Conservation (phyloP, 2,329 filamentous ascomycete species). For the Colletotrichum plurivorum region DNA sequence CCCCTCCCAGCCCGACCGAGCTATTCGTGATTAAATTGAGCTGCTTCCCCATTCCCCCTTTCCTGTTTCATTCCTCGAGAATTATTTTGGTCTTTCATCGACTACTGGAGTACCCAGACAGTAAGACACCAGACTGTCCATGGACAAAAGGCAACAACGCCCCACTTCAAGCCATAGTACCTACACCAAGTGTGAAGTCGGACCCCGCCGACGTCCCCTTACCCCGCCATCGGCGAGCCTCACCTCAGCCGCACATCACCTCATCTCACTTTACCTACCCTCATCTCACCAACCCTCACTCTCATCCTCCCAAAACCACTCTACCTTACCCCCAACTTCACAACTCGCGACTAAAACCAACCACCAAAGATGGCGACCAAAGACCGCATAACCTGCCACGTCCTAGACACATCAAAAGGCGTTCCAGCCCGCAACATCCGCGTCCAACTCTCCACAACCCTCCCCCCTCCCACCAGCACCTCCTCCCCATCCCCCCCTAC, state of each 20-base stretch:
- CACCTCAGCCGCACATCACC: conserved; percentile 11
- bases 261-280: not conserved
- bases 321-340: not conserved
- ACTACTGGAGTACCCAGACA: too few species aligned
- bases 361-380: conserved; percentile 49
- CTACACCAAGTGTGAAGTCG: too few species aligned
- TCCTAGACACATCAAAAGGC: conserved; percentile 85
- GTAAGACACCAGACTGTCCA: not conserved
- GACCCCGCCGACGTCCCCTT: not conserved
- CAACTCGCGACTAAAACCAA: not conserved
- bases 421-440: conserved; percentile 76
- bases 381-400: conserved; percentile 86
- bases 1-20: not conserved
- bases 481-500: conserved; percentile 43
- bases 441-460: conserved; percentile 73
- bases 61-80: too few species aligned
- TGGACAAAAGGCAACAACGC: not conserved
- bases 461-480: conserved; percentile 41
- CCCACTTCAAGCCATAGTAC: too few species aligned
- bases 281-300: not conserved
- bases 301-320: not conserved
- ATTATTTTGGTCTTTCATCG: too few species aligned
- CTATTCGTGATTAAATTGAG: not conserved
- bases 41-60: not conserved
- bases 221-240: conserved; percentile 29